Evolutionary conservation across 192 early-diverging fungal species (phyloP).

Genomic region (Podila horticola): DNA sequence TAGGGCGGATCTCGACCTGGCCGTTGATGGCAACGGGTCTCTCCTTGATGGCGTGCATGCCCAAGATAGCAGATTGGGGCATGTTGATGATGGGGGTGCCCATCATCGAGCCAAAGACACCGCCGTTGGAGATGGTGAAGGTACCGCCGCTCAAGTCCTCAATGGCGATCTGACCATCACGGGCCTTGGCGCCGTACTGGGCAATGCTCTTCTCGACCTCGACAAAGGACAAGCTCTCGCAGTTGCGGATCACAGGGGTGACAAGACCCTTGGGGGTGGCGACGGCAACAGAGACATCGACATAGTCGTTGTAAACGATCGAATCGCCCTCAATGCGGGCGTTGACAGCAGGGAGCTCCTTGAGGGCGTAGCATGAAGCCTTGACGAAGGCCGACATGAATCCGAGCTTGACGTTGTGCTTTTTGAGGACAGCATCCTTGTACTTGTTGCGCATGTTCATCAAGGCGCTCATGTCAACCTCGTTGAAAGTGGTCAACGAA

Average conservation of each 20-base stretch:
- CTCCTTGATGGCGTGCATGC: constrained; percentile 99
- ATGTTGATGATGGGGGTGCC: constrained; percentile 99
- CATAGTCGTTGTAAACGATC: constrained; percentile 93
- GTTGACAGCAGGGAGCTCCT: constrained; percentile 94
- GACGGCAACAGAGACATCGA: constrained; percentile 96
- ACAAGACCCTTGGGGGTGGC: constrained; percentile 99
- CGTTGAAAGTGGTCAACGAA: constrained; percentile 99
- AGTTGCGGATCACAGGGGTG: constrained; percentile 95
- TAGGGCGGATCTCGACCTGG: constrained; percentile 88
- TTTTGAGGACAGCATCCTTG: constrained; percentile 94
- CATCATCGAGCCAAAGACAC: constrained; percentile 96
- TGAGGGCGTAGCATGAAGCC: constrained; percentile 87
- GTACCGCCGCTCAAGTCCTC: constrained; percentile 99
- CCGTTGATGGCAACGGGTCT: constrained; percentile 94
- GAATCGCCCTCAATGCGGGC: constrained; percentile 94
- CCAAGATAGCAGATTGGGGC: constrained; percentile 96
- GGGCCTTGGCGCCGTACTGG: constrained; percentile 87
- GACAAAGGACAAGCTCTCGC: constrained; percentile 84
- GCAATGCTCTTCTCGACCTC: constrained; percentile 93
- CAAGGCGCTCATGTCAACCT: constrained; percentile 97
- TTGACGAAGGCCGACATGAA: constrained; percentile 99
- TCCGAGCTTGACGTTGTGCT: constrained; percentile 96
- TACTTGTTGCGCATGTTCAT: constrained; percentile 92
- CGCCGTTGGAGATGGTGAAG: constrained; percentile 99
- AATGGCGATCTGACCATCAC: constrained; percentile 94